Conservation (phyloP, 2,329 filamentous ascomycete species). For the Chaetomiaceae sp. region DNA sequence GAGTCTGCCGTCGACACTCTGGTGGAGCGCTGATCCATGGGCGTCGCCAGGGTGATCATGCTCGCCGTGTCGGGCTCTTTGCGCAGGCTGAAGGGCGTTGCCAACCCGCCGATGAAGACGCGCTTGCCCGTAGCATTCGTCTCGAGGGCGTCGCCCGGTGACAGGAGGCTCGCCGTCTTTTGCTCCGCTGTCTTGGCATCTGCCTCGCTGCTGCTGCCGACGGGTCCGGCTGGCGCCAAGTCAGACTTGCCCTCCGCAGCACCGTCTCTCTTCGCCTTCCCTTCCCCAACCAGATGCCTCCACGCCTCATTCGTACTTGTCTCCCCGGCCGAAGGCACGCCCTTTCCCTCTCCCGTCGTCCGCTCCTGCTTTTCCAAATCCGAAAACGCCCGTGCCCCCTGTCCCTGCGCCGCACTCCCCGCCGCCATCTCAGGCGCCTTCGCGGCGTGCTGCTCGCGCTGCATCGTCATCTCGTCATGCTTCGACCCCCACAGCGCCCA, state of each 20-base stretch:
- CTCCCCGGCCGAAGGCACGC: conserved; percentile 29
- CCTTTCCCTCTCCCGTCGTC: conserved; percentile 46
- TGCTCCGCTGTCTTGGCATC: conserved; percentile 7
- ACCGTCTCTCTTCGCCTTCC: conserved; percentile 26
- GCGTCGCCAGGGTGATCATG: conserved; percentile 59
- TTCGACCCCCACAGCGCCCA: conserved; percentile 88
- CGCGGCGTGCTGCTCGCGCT: conserved; percentile 48
- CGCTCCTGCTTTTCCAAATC: conserved; percentile 38
- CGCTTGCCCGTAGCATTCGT: conserved; percentile 54
- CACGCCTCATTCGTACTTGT: neutral
- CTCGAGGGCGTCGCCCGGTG: conserved; percentile 37
- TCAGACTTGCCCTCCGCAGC: conserved; percentile 6
- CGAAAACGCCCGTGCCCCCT: conserved; percentile 37
- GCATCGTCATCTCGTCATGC: conserved; percentile 72
- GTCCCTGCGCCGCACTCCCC: conserved; percentile 31
- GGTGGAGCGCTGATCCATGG: conserved; percentile 27
- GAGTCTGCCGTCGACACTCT: conserved; percentile 30
- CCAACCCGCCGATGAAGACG: conserved; percentile 61
- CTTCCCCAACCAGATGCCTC: conserved; percentile 8
- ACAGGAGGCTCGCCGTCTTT: conserved; percentile 35
- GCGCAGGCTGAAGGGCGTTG: conserved; percentile 65
- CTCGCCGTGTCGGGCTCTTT: conserved; percentile 61
- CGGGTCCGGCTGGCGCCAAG: conserved; percentile 5
- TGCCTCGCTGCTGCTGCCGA: neutral
- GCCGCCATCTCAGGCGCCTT: conserved; percentile 31